Conservation (phyloP, 768 basidiomycete genomes). For the Pisolithus marmoratus region DNA sequence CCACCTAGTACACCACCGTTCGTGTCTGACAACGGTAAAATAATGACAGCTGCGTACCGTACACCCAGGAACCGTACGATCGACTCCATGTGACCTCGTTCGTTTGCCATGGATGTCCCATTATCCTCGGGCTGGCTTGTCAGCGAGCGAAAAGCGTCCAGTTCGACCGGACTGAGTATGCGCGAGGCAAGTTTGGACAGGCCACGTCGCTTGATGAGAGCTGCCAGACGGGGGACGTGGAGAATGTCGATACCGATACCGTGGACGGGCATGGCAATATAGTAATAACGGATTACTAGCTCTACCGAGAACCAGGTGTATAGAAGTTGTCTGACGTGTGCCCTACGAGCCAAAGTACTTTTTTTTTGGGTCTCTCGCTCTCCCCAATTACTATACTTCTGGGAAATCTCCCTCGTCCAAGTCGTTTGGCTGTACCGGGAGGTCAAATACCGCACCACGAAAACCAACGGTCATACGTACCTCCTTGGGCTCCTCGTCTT, state of each 20-base stretch:
- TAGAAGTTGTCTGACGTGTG: background rate
- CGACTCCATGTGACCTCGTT: background rate
- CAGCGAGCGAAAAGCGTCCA: slow-evolving; percentile 27
- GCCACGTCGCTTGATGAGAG: slow-evolving; percentile 46
- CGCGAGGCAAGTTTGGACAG: slow-evolving; percentile 46
- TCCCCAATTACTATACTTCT: slow-evolving; percentile 43
- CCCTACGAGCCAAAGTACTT: slow-evolving; percentile 24
- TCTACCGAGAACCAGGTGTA: background rate
- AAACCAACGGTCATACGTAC: slow-evolving; percentile 33
- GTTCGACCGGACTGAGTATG: slow-evolving; percentile 52
- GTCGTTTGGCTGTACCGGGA: slow-evolving; percentile 66
- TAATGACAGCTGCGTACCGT: slow-evolving; percentile 41
- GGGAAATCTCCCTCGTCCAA: slow-evolving; percentile 91
- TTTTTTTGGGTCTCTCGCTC: background rate
- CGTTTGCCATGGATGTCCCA: slow-evolving; percentile 2
- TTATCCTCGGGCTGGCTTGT: slow-evolving; percentile 3
- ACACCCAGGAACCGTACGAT: slow-evolving; percentile 56
- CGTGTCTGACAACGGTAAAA: too few relatives aligned
- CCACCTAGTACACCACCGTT: slow-evolving; percentile 46
- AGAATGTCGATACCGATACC: slow-evolving; percentile 77
- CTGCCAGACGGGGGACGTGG: slow-evolving; percentile 57
- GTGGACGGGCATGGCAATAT: slow-evolving; percentile 47
- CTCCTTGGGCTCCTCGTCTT: slow-evolving; percentile 97
- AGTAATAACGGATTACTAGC: too few relatives aligned
- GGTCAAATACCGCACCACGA: background rate